These are phyloP conservation scores for Curvularia spicifera DNA, from an alignment of 2,329 filamentous ascomycete species.

Conservation along the genomic window DNA sequence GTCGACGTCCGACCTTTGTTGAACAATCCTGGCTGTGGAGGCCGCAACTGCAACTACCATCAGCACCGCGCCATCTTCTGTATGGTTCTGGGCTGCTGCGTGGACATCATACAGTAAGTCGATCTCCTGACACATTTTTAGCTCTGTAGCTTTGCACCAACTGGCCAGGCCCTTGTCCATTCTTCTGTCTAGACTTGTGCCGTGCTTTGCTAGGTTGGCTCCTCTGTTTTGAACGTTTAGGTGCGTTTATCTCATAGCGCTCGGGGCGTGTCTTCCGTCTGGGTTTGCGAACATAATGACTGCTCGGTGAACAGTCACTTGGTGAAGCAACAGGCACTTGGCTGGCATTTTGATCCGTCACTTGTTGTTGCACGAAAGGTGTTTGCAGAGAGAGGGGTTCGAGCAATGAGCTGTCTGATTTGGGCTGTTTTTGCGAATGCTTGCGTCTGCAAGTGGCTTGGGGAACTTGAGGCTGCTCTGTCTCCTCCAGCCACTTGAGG, in stretches of 20 bases:
- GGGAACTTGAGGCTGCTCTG: constrained; percentile 42
- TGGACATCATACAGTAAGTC: constrained; percentile 54
- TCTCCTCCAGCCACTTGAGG: constrained; percentile 53
- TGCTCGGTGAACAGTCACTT: constrained; percentile 24
- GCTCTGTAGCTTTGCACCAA: constrained; percentile 54
- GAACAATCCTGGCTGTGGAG: constrained; percentile 54
- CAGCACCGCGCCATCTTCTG: constrained; percentile 22
- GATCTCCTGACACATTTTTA: constrained; percentile 53
- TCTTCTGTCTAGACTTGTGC: constrained; percentile 47
- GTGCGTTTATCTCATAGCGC: constrained; percentile 48
- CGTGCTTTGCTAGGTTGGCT: constrained; percentile 42
- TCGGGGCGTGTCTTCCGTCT: constrained; percentile 57
- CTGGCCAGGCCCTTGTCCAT: constrained; percentile 44
- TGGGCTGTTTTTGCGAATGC: constrained; percentile 43
- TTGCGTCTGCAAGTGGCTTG: constrained; percentile 30
- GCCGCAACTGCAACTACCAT: constrained; percentile 52
- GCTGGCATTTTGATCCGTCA: constrained; percentile 20
- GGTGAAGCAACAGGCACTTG: constrained; percentile 23
- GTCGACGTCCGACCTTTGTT: constrained; percentile 58
- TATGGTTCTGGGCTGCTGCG: constrained; percentile 4
- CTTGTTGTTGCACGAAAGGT: constrained; percentile 16
- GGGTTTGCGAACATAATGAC: constrained; percentile 52
- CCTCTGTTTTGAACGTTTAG: constrained; percentile 24
- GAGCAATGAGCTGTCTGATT: constrained; percentile 51
- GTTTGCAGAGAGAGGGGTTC: constrained; percentile 23